Base-by-base conservation (phyloP, 164 flowering plant genomes). In the Umbilicus rupestris region DNA sequence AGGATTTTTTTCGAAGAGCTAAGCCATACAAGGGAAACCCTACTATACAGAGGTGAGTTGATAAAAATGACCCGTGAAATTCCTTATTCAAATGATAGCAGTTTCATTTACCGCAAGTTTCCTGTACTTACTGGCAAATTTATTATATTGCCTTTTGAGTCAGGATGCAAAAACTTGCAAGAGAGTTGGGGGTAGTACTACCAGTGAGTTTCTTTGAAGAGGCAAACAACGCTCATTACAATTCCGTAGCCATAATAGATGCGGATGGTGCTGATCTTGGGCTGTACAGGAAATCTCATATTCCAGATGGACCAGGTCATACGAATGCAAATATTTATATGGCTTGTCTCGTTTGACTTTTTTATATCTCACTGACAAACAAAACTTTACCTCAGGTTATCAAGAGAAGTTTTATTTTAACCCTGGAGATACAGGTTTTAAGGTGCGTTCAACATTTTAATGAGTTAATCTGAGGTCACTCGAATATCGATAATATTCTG, bases 141-240 rank as follows among this genome's bases (percentile, higher is more conserved):
- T 47, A 47, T n/a, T n/a, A n/a, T 47, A 10, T 8, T 47, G n/a
- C 68, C 50, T 41, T 20, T 12, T 42, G 65, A 31, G 66, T 66
- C 79, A 91, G 98, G 80, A 89, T 91, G 97, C 96, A 89, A 69
- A 80, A 83, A 68, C 86, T 95, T 73, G 97, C 97, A n/a, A 87
- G 85, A 72, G 97, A 89, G 80, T 73, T 95, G 71, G 92, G 90
- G 62, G 92, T 95, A 29, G 99, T 95, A 49, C 83, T 95, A 64
- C 97, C 97, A 33, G 97, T 95, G 52, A 94, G 97, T 76, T 94
- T 94, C 80, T 94, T 94, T 80, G 97, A 95, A 79, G 97, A 87
- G 74, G 97, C 96, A 73, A 89, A 95, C 67, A 92, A 89, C 79
- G 99, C 99, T 31, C 97, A 90, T 80, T 95, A 89, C 78, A 95